Base-by-base conservation (phyloP, 2,329 filamentous ascomycete genomes). In the Colletotrichum sp. region DNA sequence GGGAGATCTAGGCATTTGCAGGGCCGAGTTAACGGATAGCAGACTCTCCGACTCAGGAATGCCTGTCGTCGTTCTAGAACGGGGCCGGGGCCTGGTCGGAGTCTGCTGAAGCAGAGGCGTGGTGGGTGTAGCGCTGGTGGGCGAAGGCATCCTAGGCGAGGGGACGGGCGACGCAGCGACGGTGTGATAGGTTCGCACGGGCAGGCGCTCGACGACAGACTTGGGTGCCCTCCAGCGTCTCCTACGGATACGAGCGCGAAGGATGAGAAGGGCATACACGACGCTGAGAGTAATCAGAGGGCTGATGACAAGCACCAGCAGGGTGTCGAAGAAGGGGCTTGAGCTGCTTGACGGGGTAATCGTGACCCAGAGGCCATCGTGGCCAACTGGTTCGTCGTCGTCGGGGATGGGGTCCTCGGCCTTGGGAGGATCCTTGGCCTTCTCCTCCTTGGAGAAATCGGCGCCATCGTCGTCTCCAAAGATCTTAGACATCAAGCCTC, bases 141-240 rank as follows among this genome's bases (percentile, higher is more conserved):
- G 92, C 24, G 92, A 94, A 6, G 94, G 88, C 4, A 92, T 82
- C 66, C 93, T 81, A 75, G 91, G 79, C 80, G 90, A 80, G 83
- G 90, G 85, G 83, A 91, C 83, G 2, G 92, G 91, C 3, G 91
- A 90, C 13, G 89, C 87, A 4, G 91, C 87, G 43, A 98, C 94
- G 0, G 96, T 98, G 80, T 98, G 96, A 81, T 98, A 99, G 0
- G 96, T 98, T 74, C 96, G 93, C 16, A 99, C 96, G 3, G 97
- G 97, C n/a, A 99, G 90, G 74, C 94, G 93, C 79, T 98, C 96
- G 21, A 99, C 96, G 1, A 99, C 93, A 1, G 95, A 98, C 84
- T 99, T 99, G 7, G 97, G 97, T n/a, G 97, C 97, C 80, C 97
- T 92, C 96, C 97, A 99, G 79, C 96, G 91, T 77, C 96, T 91